Conservation (phyloP, 805 yeast species). For the Suhomyces faveliae region DNA sequence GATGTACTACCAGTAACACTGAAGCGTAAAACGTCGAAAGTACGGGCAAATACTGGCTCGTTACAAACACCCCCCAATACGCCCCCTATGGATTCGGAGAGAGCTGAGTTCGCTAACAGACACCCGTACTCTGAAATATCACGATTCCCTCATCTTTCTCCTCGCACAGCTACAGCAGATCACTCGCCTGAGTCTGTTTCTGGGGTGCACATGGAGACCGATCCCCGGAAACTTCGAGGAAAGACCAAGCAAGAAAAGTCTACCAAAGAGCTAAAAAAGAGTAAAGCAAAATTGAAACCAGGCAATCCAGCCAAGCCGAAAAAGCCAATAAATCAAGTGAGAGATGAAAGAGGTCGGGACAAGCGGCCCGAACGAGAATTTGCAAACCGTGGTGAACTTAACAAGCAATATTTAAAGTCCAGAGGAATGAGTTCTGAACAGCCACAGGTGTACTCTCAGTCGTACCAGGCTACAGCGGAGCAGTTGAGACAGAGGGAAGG, state of each 20-base stretch:
- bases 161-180: not conserved
- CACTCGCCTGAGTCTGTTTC: not conserved
- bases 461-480: not conserved
- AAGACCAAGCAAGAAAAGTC: not conserved
- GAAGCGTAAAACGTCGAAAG: not conserved
- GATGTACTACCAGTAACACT: not conserved
- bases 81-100: not conserved
- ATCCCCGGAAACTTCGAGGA: constrained; percentile 1
- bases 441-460: not conserved
- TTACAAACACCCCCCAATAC: not conserved
- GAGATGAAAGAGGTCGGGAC: not conserved
- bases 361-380: not conserved
- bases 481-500: not conserved
- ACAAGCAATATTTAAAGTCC: not conserved
- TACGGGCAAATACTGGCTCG: not conserved
- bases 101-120: not conserved
- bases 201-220: not conserved
- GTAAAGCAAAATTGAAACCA: not conserved
- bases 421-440: not conserved
- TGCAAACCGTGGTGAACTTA: not conserved
- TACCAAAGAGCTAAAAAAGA: not conserved
- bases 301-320: not conserved
- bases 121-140: not conserved
- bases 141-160: not conserved
- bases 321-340: not conserved